Base-by-base conservation (phyloP, 2,329 filamentous ascomycete species). In the Paraphoma sp. region DNA sequence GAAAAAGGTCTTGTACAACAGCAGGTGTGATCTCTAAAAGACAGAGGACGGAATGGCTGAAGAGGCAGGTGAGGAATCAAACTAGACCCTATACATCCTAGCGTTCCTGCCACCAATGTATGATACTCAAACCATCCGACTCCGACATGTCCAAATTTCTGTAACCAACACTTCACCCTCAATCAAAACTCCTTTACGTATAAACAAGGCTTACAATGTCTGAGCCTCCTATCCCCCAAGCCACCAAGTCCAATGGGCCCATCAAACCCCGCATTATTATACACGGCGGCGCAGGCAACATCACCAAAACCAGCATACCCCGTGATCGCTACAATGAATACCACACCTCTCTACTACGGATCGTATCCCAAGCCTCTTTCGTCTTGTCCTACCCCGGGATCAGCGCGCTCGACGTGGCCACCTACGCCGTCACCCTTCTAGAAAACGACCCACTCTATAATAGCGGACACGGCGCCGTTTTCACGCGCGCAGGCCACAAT, bases 361-460 rank as follows among this genome's bases (percentile, higher is more conserved):
- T 81, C 50, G 63, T 82, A 1, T 36, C 47, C 3, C 51, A 51
- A 5, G 65, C 78, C 0, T 53, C 69, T 9, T 18, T 54, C 0
- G 55, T 66, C 3, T 73, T 82, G 0, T 42, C 48, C 0, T 49
- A 65, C 3, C 71, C 74, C 0, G 60, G 61, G 2, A 83, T 85
- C 8, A 83, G 83, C 0, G 90, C 93, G 0, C 83, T 97, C 12
- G 87, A 92, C 53, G 85, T 87, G 0, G 92, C 91, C 1, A 89
- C 89, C 1, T 85, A 89, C 73, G 92, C 92, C 44, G 92, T 96
- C 10, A 80, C 82, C 1, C 82, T 89, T 28, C 85, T 97, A 14
- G 93, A 97, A 78, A 82, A 96, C 70, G 86, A 93, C 69, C 84
- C 89, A 1, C 84, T 96, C 4, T 96, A 95, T 83, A 97, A 97